These are phyloP conservation scores for Pachyrhizus erosus DNA, from an alignment of 306 rosid species.

Conservation along the genomic window DNA sequence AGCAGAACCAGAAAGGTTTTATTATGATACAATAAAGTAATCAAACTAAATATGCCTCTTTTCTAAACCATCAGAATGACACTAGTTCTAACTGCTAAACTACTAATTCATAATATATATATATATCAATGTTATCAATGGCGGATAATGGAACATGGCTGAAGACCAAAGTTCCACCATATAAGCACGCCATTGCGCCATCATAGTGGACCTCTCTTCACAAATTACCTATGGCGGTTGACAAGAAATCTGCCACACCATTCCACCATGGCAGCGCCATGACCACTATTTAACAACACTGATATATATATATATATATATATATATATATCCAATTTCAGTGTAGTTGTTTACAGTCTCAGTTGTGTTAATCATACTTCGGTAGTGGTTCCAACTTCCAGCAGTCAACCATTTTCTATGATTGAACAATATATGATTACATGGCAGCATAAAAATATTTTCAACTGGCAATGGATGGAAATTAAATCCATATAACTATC, in stretches of 20 bases:
- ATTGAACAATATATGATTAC: background rate
- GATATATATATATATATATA: too few relatives aligned
- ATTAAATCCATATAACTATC: background rate
- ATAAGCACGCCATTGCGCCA: too few relatives aligned
- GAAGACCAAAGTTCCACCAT: too few relatives aligned
- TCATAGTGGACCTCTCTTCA: too few relatives aligned
- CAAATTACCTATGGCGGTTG: too few relatives aligned
- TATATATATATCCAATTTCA: background rate
- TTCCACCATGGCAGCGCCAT: too few relatives aligned
- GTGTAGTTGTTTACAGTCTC: background rate
- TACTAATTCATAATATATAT: background rate
- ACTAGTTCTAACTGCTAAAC: background rate
- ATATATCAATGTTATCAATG: too few relatives aligned
- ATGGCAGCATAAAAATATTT: background rate
- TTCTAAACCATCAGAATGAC: background rate
- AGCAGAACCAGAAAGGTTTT: background rate
- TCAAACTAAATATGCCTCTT: background rate
- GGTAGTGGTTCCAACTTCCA: background rate
- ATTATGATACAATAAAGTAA: conserved; percentile 19
- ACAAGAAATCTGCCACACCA: too few relatives aligned
- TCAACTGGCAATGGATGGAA: background rate
- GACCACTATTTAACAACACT: too few relatives aligned
- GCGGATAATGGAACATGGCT: too few relatives aligned
- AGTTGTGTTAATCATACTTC: background rate
- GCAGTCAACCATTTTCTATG: background rate